These are phyloP conservation scores for Citrus maxima DNA, from an alignment of 345 rosid species.

Conservation along the genomic window DNA sequence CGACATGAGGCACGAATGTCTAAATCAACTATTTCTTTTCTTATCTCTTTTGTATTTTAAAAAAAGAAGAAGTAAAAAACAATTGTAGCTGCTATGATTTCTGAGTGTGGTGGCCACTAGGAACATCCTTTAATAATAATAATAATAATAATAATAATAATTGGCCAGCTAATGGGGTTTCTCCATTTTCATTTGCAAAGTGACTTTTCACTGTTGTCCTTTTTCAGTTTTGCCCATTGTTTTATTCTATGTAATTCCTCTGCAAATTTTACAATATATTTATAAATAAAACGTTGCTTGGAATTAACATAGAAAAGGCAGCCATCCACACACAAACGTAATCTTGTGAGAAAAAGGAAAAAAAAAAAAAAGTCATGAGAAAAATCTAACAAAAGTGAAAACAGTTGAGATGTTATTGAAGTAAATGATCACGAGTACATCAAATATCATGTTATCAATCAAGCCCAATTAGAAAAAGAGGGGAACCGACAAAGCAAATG, in stretches of 20 bases:
- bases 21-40: neutral
- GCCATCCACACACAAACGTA: too few species aligned
- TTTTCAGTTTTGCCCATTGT: neutral
- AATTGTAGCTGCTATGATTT: neutral
- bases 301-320: too few species aligned
- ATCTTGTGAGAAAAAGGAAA: too few species aligned
- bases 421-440: neutral
- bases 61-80: neutral
- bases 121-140: neutral
- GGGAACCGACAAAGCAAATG: too few species aligned
- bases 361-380: neutral
- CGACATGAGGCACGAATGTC: neutral
- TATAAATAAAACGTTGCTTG: too few species aligned
- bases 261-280: too few species aligned
- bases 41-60: too few species aligned
- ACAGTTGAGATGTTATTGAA: neutral
- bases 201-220: conserved; percentile 9
- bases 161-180: neutral
- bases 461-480: neutral
- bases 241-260: neutral
- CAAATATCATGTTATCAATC: too few species aligned
- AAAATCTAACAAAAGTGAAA: neutral
- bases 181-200: neutral
- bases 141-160: too few species aligned
- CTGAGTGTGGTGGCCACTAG: conserved; percentile 8